Base-by-base conservation (phyloP, 305 asterid species). In the Rubia balearica region DNA sequence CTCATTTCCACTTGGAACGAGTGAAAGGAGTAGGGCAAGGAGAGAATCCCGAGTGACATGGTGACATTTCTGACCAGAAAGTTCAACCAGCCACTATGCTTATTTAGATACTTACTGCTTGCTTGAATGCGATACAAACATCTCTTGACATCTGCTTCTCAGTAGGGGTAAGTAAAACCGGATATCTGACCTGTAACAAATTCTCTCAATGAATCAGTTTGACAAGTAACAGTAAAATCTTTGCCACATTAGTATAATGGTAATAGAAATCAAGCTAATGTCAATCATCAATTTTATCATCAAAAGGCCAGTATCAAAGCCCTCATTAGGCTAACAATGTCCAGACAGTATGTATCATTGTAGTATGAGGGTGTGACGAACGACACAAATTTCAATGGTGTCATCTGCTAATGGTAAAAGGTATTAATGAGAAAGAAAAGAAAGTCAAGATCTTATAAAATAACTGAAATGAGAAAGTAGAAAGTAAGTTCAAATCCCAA, bases 121-220 rank as follows among this genome's bases (percentile, higher is more conserved):
- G 98, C 78, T 90, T 86, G 76, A 93, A 90, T 49, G 98, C 98
- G 17, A 87, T 83, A 89, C 98, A 93, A 71, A 93, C 96, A 69
- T 93, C 97, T 85, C 98, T 87, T 36, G 97, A 85, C 94, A 93
- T 89, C 84, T 93, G 94, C 81, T 93, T 93, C 84, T 93, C 97
- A 42, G 84, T 17, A 74, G 97, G 98, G 72, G 98, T 93, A 71
- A 93, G 96, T 59, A 93, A 81, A 81, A 93, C 98, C 62, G 98
- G 98, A 85, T 92, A 92, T 42, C 98, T 81, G 60, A 92, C 97
- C 98, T 92, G 90, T 68, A 36, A 69, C 33, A 41, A 27, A 36
- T 53, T 12, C 27, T 53, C 49, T 49, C 33, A 33, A n/a, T 6
- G 38, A 19, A 67, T 43, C 67, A 73, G 66, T 24, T 65, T 64